Conservation (phyloP, 2,329 filamentous ascomycete species). For the Penicillium fuscoglaucum region DNA sequence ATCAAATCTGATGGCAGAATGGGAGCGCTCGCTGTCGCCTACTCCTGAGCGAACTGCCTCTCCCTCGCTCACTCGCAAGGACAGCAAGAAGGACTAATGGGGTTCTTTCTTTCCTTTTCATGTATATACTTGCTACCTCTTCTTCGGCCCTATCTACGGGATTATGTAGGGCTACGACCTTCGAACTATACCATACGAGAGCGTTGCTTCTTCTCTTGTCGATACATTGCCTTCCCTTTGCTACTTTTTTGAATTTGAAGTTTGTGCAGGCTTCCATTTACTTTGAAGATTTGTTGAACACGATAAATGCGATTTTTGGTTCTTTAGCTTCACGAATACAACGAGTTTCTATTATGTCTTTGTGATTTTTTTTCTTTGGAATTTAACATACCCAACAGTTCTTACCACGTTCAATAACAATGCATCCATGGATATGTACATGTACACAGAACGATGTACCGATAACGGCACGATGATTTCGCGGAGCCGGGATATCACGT, state of each 20-base stretch:
- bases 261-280: conserved; percentile 1
- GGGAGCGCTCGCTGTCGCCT: conserved; percentile 75
- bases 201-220: conserved; percentile 26
- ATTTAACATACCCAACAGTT: background rate
- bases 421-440: too few relatives aligned
- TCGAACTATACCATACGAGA: conserved; percentile 28
- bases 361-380: background rate
- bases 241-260: conserved; percentile 1
- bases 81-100: conserved; percentile 35
- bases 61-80: conserved; percentile 24
- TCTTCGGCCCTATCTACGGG: conserved; percentile 25
- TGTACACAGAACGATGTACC: background rate
- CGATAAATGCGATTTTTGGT: background rate
- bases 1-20: conserved; percentile 84
- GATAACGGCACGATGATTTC: conserved; percentile 6
- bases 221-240: conserved; percentile 13
- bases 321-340: background rate
- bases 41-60: conserved; percentile 37
- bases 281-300: conserved; percentile 4
- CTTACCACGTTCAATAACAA: too few relatives aligned
- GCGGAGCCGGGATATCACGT: conserved; percentile 22
- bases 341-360: background rate
- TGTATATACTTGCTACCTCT: conserved; percentile 26
- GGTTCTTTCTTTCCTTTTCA: conserved; percentile 11
- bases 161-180: conserved; percentile 37